Conservation (phyloP, 2,329 filamentous ascomycete species). For the Ascochyta fabae region DNA sequence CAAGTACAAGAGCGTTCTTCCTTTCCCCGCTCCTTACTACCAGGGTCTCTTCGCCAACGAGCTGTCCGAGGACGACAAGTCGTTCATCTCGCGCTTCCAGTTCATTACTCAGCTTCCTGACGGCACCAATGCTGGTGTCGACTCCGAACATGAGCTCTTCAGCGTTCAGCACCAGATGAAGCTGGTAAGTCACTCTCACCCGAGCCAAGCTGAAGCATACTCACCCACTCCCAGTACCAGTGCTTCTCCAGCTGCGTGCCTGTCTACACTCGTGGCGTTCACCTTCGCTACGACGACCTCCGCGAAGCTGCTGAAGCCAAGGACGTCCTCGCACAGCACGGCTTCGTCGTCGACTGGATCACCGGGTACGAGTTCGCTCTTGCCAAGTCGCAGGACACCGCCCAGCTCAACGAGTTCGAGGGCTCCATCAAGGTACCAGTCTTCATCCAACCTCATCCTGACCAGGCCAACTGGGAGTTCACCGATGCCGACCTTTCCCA, state of each 20-base stretch:
- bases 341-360: constrained; percentile 30
- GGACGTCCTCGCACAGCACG: constrained; percentile 28
- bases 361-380: constrained; percentile 32
- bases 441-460: constrained; percentile 24
- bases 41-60: constrained; percentile 36
- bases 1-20: constrained; percentile 20
- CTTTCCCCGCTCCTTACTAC: constrained; percentile 20
- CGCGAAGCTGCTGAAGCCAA: constrained; percentile 41
- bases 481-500: constrained; percentile 20
- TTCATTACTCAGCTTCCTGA: constrained; percentile 28
- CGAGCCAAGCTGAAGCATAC: constrained; percentile 6
- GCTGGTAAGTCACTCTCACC: constrained; percentile 26
- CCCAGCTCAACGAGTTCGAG: constrained; percentile 37
- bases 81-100: constrained; percentile 38
- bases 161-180: constrained; percentile 39
- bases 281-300: constrained; percentile 50
- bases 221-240: constrained; percentile 33
- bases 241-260: constrained; percentile 33
- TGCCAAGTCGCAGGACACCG: constrained; percentile 35
- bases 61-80: constrained; percentile 22
- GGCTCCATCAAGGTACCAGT: constrained; percentile 39
- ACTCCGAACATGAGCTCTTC: constrained; percentile 33
- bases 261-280: constrained; percentile 31
- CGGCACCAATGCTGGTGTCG: constrained; percentile 29
- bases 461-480: constrained; percentile 22